These are phyloP conservation scores for Mentha longifolia DNA, from an alignment of 257 asterid genomes.

Conservation along the genomic window DNA sequence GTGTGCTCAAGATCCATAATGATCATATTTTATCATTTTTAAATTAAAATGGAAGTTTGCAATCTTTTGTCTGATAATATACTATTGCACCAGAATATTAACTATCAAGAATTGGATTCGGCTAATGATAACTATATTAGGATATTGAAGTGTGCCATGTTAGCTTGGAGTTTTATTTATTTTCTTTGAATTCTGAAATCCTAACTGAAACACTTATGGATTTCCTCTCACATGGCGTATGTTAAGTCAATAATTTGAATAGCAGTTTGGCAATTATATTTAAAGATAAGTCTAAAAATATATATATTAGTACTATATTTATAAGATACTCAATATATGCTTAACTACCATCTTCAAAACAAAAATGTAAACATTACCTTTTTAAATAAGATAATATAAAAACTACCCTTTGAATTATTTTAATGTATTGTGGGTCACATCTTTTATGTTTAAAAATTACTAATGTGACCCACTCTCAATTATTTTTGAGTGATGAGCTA, in stretches of 20 bases:
- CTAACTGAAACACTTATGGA: background rate
- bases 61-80: background rate
- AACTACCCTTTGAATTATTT: too few species aligned
- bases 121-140: constrained; percentile 11
- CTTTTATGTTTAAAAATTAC: too few species aligned
- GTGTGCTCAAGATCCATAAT: background rate
- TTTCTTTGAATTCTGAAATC: constrained; percentile 9
- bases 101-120: background rate
- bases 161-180: background rate
- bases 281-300: too few species aligned
- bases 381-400: too few species aligned
- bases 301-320: too few species aligned
- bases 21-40: constrained; percentile 6
- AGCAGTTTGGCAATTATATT: background rate
- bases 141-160: background rate
- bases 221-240: background rate
- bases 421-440: too few species aligned
- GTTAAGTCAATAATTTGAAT: background rate
- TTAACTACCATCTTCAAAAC: too few species aligned
- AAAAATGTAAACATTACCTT: too few species aligned
- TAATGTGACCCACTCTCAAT: too few species aligned
- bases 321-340: too few species aligned
- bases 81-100: background rate
- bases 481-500: too few species aligned
- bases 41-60: background rate